phyloP scores from a whole-genome alignment of 352 stramenopile genomes.

The Pelagophyceae sp. region DNA sequence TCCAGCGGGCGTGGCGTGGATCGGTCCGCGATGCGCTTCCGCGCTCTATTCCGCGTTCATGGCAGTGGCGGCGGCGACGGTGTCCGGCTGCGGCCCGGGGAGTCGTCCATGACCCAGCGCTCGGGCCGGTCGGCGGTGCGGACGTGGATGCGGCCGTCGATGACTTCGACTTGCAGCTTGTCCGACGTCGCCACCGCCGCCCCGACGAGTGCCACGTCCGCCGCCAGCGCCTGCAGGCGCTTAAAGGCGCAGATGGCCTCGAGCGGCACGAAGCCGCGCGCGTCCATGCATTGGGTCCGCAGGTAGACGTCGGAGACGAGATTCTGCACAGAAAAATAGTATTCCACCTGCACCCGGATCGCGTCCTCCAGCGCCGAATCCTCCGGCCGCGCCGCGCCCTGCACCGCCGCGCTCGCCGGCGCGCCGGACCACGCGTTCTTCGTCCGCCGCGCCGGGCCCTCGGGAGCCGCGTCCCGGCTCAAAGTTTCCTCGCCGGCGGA shows the following conservation, averaged over 20 bases:
- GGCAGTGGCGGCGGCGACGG: too few species aligned
- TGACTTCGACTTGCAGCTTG: not conserved
- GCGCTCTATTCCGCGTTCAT: too few species aligned
- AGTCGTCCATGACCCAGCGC: not conserved
- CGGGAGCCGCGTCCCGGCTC: too few species aligned
- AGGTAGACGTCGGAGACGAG: slow-evolving; percentile 8
- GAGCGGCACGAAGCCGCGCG: not conserved
- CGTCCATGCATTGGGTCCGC: slow-evolving; percentile 5
- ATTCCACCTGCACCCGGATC: slow-evolving; percentile 1
- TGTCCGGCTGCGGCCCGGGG: too few species aligned
- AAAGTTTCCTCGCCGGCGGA: too few species aligned
- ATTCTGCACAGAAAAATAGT: slow-evolving; percentile 9
- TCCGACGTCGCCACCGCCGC: not conserved
- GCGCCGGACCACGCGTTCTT: too few species aligned
- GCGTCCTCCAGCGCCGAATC: too few species aligned
- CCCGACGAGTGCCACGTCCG: not conserved
- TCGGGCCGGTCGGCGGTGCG: slow-evolving; percentile 8
- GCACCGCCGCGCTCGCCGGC: too few species aligned
- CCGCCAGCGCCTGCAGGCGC: not conserved
- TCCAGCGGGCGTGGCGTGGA: too few species aligned
- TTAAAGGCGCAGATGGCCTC: not conserved
- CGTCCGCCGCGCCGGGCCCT: too few species aligned
- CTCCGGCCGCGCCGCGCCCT: too few species aligned
- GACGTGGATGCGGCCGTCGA: not conserved
- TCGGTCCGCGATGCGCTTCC: too few species aligned